Evolutionary conservation across 2,329 filamentous ascomycete genomes (phyloP), one percentile per base, ranked within the genome.

Genomic region (Diaporthe citrichinensis): DNA sequence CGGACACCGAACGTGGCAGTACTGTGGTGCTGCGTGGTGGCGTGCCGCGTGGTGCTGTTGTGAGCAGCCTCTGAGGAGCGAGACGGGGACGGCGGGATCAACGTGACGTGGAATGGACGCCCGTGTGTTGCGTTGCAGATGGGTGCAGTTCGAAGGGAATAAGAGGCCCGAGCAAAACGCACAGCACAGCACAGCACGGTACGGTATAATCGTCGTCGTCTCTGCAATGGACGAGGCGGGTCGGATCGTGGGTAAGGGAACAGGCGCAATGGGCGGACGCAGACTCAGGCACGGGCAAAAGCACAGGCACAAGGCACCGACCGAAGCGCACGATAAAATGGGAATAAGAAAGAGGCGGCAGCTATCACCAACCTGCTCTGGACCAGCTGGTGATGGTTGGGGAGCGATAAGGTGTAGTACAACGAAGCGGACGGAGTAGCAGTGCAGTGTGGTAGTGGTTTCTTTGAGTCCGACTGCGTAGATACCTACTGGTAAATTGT

Each of bases 1-100:
- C 23, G 15, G 28, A 62, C 55, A 71, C 72, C 41, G 61, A 74
- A 28, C 49, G 75, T 62, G 61, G 69, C 72, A 73, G 72, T n/a
- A 39, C 10, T 53, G 46, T 25, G 25, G 59, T 55, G 49, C 55
- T 36, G 34, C 2, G 46, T 44, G 14, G 36, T 34, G 34, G 41
- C 44, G 59, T 41, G 59, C 25, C 59, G 59, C 39, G 46, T 65
- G 28, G 59, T 53, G 49, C 25, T 57, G 36, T 46, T n/a, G 31
- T 44, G 49, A 65, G 46, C 57, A 44, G 46, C 25, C n/a, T 28
- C 17, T 25, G 67, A 44, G 15, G 17, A 62, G n/a, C 39, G 39
- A 61, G 44, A 25, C 46, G 65, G 46, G 65, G 62, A 39, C 31
- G 31, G 46, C 31, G 46, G 62, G 34, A 68, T 41, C 41, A 17